Conservation (phyloP, 768 basidiomycete genomes). For the Trametes gibbosa region DNA sequence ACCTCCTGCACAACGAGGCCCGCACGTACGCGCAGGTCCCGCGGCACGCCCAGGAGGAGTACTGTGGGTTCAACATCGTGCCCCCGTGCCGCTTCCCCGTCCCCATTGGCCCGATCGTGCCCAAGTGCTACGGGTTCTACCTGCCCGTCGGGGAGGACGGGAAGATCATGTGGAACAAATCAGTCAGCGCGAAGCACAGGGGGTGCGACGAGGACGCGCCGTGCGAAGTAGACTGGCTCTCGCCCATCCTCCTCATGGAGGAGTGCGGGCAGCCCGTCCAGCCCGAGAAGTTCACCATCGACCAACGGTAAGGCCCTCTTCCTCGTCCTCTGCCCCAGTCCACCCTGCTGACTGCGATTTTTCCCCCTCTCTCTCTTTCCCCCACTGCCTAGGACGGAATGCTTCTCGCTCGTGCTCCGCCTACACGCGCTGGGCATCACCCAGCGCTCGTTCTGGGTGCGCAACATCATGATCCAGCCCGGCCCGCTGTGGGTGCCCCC, state of each 20-base stretch:
- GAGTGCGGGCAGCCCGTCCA: conserved; percentile 42
- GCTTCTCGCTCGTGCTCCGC: conserved; percentile 37
- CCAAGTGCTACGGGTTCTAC: conserved; percentile 68
- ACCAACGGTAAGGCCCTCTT: conserved; percentile 17
- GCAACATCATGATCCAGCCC: conserved; percentile 44
- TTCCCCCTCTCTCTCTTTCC: no score
- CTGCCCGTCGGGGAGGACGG: conserved; percentile 23
- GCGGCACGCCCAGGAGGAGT: conserved; percentile 45
- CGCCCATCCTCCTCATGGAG: conserved; percentile 47
- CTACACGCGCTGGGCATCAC: conserved; percentile 39
- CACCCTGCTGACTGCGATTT: background rate
- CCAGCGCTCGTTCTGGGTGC: conserved; percentile 41
- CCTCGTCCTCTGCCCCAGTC: background rate
- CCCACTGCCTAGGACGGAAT: conserved; percentile 22
- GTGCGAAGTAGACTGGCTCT: conserved; percentile 20
- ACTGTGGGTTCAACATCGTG: conserved; percentile 47
- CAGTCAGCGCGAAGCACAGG: conserved; percentile 14
- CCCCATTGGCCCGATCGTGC: conserved; percentile 50
- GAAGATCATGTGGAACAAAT: background rate
- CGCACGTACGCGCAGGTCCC: conserved; percentile 46
- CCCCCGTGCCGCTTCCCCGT: conserved; percentile 42
- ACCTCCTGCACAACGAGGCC: conserved; percentile 36
- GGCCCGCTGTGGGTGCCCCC: conserved; percentile 39
- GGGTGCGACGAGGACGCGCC: background rate
- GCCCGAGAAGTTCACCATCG: conserved; percentile 22